Conservation (phyloP, 2,329 filamentous ascomycete species). For the Pestalotiopsis sp. region DNA sequence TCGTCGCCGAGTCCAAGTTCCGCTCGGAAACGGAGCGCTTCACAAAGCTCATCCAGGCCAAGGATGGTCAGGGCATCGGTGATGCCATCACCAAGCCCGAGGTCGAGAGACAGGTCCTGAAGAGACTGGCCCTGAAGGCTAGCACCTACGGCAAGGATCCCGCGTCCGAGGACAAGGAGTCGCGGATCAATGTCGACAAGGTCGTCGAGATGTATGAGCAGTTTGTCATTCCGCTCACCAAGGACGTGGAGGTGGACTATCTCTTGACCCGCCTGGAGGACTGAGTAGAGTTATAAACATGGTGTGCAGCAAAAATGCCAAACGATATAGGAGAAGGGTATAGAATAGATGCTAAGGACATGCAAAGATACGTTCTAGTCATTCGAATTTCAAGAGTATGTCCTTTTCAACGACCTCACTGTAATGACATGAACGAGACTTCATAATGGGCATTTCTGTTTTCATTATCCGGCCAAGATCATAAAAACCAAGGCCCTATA, state of each 20-base stretch:
- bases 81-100: conserved; percentile 85
- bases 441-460: not conserved
- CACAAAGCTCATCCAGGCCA: conserved; percentile 77
- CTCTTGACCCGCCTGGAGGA: conserved; percentile 79
- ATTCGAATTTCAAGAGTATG: no score
- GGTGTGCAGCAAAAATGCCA: no score
- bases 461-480: not conserved
- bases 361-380: not conserved
- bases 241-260: conserved; percentile 97
- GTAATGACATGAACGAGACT: not conserved
- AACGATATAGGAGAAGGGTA: not conserved
- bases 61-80: conserved; percentile 79
- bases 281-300: not conserved
- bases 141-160: conserved; percentile 93
- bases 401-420: not conserved
- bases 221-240: conserved; percentile 95
- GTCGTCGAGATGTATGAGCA: conserved; percentile 89
- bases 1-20: conserved; percentile 96
- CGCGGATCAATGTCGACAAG: conserved; percentile 90
- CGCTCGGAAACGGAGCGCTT: conserved; percentile 78
- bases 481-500: not conserved
- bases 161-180: conserved; percentile 58
- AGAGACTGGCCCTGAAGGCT: conserved; percentile 83
- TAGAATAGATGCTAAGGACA: not conserved
- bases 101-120: conserved; percentile 90